Base-by-base conservation (phyloP, 495 filamentous ascomycete species). In the Penicillium samsonianum region DNA sequence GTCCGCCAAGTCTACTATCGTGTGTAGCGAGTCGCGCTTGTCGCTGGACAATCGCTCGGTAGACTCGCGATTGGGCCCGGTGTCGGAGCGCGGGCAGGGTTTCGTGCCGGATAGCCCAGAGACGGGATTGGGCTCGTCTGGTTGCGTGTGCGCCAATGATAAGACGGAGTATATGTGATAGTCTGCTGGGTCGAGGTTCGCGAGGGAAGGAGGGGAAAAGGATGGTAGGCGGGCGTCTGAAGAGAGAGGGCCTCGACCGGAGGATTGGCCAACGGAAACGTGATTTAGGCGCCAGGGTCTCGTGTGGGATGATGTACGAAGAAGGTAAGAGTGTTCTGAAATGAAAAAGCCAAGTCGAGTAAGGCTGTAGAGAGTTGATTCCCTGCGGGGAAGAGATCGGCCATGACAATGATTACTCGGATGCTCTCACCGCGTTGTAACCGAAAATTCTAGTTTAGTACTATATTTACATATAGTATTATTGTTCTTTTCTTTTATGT, bases 61-160 rank as follows among this genome's bases (percentile, higher is more conserved):
- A 93, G 51, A 96, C 81, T 51, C 86, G 81, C 50, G 87, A 85
- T 65, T 94, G 90, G 4, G 89, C 75, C 26, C 82, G 80, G 61
- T 83, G 82, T 56, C 84, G 86, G 58, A 90, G 82, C 43, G 79
- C 76, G 40, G 90, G 87, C 35, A 95, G 71, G n/a, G 81, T 87
- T 61, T 90, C 84, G 80, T 88, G 80, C 50, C 84, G 87, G 71
- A 96, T 80, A 48, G 78, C 74, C 58, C 84, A 80, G 37, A 93
- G 77, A 35, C 77, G 80, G 30, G 81, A 81, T 60, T 84, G 83
- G 58, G 84, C 80, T 37, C 83, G 82, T 57, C 83, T 80, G 46
- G 77, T 81, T 38, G 80, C 74, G 55, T 75, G 72, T 5, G 87
- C 84, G 20, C 83, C 83, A 53, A 90, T 70, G 53, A 92, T 76